Evolutionary conservation across 352 stramenopile genomes (phyloP).

Genomic region (Globisporangium echinulatum): DNA sequence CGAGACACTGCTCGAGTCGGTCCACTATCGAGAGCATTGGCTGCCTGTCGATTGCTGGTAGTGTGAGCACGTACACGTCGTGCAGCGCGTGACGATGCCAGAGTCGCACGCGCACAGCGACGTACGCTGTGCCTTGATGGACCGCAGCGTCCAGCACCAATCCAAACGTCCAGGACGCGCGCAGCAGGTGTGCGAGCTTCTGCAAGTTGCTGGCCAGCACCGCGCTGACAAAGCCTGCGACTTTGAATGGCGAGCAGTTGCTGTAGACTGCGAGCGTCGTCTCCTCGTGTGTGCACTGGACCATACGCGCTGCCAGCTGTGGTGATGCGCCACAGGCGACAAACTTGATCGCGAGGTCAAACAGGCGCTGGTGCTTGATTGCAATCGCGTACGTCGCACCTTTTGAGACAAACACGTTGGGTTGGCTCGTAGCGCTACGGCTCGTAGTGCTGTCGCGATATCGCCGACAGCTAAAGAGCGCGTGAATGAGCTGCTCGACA

Average conservation of each 20-base stretch:
- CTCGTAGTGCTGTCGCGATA: constrained; percentile 15
- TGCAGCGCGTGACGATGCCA: constrained; percentile 44
- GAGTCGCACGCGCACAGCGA: constrained; percentile 47
- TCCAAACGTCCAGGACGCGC: constrained; percentile 43
- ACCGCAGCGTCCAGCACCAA: constrained; percentile 38
- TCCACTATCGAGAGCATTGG: constrained; percentile 30
- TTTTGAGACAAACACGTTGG: constrained; percentile 49
- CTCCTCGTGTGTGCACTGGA: constrained; percentile 54
- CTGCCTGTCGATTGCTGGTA: constrained; percentile 39
- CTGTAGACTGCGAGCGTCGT: constrained; percentile 46
- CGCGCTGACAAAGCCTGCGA: constrained; percentile 44
- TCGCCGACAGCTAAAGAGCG: constrained; percentile 20
- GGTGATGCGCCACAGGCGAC: constrained; percentile 51
- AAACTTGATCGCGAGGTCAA: constrained; percentile 59
- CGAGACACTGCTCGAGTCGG: constrained; percentile 27
- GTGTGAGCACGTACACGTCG: constrained; percentile 49
- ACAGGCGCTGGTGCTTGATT: constrained; percentile 62
- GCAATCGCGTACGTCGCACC: constrained; percentile 42
- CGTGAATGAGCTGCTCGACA: constrained; percentile 45
- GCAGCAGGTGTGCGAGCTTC: constrained; percentile 61
- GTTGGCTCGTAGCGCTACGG: neutral
- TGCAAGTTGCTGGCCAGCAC: constrained; percentile 57
- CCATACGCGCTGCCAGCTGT: constrained; percentile 41
- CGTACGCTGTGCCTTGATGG: constrained; percentile 47
- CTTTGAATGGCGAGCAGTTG: constrained; percentile 36